Conservation (phyloP, 805 yeast species). For the Zygotorulaspora chibaensis region DNA sequence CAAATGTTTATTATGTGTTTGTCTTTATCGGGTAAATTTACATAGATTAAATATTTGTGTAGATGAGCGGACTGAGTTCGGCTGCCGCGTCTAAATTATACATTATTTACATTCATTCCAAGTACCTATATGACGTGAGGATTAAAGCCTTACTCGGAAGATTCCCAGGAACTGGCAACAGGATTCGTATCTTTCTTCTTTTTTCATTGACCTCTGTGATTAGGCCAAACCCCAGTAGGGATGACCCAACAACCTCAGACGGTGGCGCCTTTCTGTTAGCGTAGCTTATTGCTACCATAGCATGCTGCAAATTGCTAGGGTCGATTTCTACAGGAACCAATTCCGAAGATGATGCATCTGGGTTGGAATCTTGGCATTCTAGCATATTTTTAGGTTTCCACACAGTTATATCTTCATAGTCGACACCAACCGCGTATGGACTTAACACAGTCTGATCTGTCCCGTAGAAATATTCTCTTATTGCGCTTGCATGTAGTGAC, state of each 20-base stretch:
- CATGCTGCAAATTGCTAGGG: conserved; percentile 61
- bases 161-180: conserved; percentile 84
- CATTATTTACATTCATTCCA: conserved; percentile 48
- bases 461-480: conserved; percentile 90
- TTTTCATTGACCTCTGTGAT: conserved; percentile 68
- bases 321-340: conserved; percentile 42
- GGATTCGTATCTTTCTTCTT: conserved; percentile 59
- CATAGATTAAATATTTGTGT: too few relatives aligned
- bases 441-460: conserved; percentile 58
- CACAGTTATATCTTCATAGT: conserved; percentile 54
- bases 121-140: conserved; percentile 74
- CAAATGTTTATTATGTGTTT: too few relatives aligned
- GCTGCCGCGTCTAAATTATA: neutral
- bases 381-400: conserved; percentile 48
- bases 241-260: conserved; percentile 47
- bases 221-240: conserved; percentile 76
- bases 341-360: conserved; percentile 21
- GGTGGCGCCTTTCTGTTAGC: conserved; percentile 46
- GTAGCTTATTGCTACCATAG: conserved; percentile 62
- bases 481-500: conserved; percentile 66
- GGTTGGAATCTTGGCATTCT: conserved; percentile 23
- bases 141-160: conserved; percentile 72
- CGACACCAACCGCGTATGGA: conserved; percentile 81
- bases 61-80: too few relatives aligned
- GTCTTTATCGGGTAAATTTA: too few relatives aligned